Evolutionary conservation across 129 eudicot genomes (phyloP), one percentile per base, ranked within the genome.

Genomic region (Ambrosia trifida): DNA sequence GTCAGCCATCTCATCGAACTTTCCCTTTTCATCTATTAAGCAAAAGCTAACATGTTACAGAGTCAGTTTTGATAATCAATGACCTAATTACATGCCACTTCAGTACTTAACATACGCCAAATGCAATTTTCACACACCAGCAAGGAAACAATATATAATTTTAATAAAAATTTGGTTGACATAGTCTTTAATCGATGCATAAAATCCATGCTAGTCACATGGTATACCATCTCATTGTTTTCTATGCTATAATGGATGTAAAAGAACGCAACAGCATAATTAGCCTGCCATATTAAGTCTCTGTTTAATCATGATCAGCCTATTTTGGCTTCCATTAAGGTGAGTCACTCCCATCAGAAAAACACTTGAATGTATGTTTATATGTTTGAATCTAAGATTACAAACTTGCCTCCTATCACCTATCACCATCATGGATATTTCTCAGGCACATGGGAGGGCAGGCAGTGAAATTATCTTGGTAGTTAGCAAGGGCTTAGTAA

Each of bases 1-100:
- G 70, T 86, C 91, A 4, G 83, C 81, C 54, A 86, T 20, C 79
- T 86, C 88, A 72, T 86, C 88, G 56, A 83, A 83, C 69, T 80
- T 86, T 8, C 85, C 91, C n/a, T 83, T 86, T 28, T 80, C 88
- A 77, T 86, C 91, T 86, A 77, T 63, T 49, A 61, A 46, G 54
- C 44, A 3, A 46, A 63, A 75, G 46, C 24, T 2, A 53, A 60
- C 64, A 31, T 20, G 32, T 57, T 32, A 18, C 45, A 52, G 17
- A 59, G 40, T 46, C 40, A 68, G 28, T 32, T 18, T 68, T 32
- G 8, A 59, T 60, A 60, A 43, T 13, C 54, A 59, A 13, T 17
- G 24, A n/a, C 53, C 17, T 11, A 68, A 68, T 35, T 50, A 68
- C 73, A 67, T 52, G 59, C 59, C 59, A 16, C 28, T 7, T 52